Evolutionary conservation across 371 early-diverging fungal genomes (phyloP).

Genomic region (Mucor sp.): DNA sequence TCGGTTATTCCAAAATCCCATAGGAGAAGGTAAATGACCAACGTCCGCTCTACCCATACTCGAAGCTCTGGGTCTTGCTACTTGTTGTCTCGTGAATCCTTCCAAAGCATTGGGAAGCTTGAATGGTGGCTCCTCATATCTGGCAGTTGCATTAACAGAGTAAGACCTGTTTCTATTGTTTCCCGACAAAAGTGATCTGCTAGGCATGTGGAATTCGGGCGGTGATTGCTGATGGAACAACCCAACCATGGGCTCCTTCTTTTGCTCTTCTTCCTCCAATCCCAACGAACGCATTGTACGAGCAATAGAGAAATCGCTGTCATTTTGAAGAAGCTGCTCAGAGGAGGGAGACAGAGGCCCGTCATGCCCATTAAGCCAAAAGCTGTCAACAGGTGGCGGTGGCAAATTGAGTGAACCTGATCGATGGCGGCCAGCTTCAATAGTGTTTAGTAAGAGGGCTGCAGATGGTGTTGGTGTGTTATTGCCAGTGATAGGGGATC

Average conservation of each 20-base stretch:
- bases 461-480: constrained; percentile 35
- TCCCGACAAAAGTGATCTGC: constrained; percentile 43
- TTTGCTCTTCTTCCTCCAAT: constrained; percentile 64
- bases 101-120: constrained; percentile 37
- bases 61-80: constrained; percentile 61
- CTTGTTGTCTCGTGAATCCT: constrained; percentile 45
- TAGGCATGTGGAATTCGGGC: constrained; percentile 41
- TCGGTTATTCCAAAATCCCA: constrained; percentile 33
- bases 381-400: constrained; percentile 51
- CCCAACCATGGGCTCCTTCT: constrained; percentile 9
- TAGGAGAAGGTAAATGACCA: constrained; percentile 13
- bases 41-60: constrained; percentile 64
- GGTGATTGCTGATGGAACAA: constrained; percentile 36
- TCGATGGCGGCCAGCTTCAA: constrained; percentile 51
- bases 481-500: constrained; percentile 40
- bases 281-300: constrained; percentile 78
- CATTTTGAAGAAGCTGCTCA: constrained; percentile 58
- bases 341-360: constrained; percentile 55
- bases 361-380: constrained; percentile 58
- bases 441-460: constrained; percentile 42
- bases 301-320: constrained; percentile 66
- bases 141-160: constrained; percentile 71
- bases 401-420: constrained; percentile 69
- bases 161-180: constrained; percentile 68
- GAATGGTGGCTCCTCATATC: constrained; percentile 33